Base-by-base conservation (phyloP, 208 protist genomes). In the Trichomonas tenax region DNA sequence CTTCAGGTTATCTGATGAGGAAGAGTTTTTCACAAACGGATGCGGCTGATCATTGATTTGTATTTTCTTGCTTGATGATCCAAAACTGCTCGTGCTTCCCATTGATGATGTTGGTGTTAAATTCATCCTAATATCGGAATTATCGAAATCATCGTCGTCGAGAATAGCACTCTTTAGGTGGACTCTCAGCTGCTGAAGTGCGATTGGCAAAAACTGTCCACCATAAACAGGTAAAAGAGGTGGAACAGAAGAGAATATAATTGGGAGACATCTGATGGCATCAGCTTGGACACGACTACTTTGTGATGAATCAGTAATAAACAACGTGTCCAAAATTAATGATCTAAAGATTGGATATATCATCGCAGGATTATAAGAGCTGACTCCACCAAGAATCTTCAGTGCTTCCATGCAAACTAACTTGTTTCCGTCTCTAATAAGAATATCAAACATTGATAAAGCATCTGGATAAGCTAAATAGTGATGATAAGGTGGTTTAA, bases 281-380 rank as follows among this genome's bases (percentile, higher is more conserved):
- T 93, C 86, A 38, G n/a, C 23, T 93, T 51, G 40, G 38, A 93
- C 17, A 21, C 86, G 11, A 1, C 41, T 58, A 17, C 40, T 49
- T 51, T 93, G 48, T 15, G 86, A 93, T 11, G 86, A 93, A 23
- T 51, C 44, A 58, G 40, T 48, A 38, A 93, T 48, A 51, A 51
- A 93, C 38, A 93, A 41, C 15, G 45, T 34, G 31, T 93, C 86
- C 26, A 93, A 41, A 40, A 93, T 58, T n/a, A 51, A 48, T 0
- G 15, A n/a, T 93, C 86, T 23, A 38, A 93, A 51, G 40, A 93
- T 93, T 51, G 86, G 86, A 93, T 93, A 93, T 38, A 93, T 93
- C 86, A 93, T 93, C 6, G 44, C 40, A 26, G 86, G 86, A 93
- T 93, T 93, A 4, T 48, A 48, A 38, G 40, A 51, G 14, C 40